Conservation (phyloP, 2,329 filamentous ascomycete species). For the Thelonectria blattea region DNA sequence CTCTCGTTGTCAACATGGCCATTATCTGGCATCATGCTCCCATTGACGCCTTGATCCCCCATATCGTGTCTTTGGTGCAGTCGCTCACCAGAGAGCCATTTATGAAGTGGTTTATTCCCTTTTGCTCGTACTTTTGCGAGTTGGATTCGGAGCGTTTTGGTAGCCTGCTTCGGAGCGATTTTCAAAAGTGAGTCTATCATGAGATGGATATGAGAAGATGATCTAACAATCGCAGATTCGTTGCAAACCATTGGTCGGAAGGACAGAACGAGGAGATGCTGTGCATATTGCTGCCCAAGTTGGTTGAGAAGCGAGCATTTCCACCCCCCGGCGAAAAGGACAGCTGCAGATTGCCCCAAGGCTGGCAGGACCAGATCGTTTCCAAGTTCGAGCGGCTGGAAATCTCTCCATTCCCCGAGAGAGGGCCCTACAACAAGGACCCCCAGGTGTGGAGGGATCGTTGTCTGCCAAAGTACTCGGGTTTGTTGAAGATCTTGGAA, state of each 20-base stretch:
- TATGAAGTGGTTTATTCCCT: slow-evolving; percentile 77
- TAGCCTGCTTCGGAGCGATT: slow-evolving; percentile 77
- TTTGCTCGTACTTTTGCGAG: slow-evolving; percentile 82
- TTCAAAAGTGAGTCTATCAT: slow-evolving; percentile 69
- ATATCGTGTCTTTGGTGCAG: slow-evolving; percentile 69
- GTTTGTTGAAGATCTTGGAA: slow-evolving; percentile 68
- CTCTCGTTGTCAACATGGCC: slow-evolving; percentile 62
- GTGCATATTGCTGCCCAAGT: slow-evolving; percentile 70
- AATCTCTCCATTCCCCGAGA: slow-evolving; percentile 68
- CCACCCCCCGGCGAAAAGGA: slow-evolving; percentile 59
- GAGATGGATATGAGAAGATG: slow-evolving; percentile 21
- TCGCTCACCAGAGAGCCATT: slow-evolving; percentile 69
- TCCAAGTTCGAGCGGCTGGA: slow-evolving; percentile 71
- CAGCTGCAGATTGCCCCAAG: slow-evolving; percentile 63
- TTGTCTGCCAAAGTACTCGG: slow-evolving; percentile 71
- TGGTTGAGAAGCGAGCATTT: slow-evolving; percentile 64
- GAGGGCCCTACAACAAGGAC: slow-evolving; percentile 66
- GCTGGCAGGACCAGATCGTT: slow-evolving; percentile 76
- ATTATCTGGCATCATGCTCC: slow-evolving; percentile 78
- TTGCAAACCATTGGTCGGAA: slow-evolving; percentile 75
- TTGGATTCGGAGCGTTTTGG: slow-evolving; percentile 77
- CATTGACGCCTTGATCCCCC: slow-evolving; percentile 77
- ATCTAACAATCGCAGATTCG: slow-evolving; percentile 63
- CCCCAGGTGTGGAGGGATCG: slow-evolving; percentile 66
- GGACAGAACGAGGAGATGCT: slow-evolving; percentile 69